These are phyloP conservation scores for Naganishia cerealis DNA, from an alignment of 1,284 basidiomycete genomes.

Conservation along the genomic window DNA sequence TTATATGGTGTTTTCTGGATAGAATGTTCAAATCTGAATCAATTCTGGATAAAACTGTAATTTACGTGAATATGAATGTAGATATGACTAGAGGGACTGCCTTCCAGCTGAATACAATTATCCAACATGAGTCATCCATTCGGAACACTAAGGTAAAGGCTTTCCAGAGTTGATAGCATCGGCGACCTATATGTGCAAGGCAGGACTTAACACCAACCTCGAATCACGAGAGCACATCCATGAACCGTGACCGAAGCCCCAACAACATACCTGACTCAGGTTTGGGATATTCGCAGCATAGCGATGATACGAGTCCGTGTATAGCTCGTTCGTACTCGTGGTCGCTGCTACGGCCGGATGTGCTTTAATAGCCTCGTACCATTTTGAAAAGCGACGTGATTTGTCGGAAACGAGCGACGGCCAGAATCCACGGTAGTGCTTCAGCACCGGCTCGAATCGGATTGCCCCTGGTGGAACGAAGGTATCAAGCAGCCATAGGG, in stretches of 20 bases:
- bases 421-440: slow-evolving; percentile 68
- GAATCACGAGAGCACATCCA: too few species aligned
- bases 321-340: slow-evolving; percentile 69
- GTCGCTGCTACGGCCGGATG: slow-evolving; percentile 69
- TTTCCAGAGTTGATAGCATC: slow-evolving; percentile 68
- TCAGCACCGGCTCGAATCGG: slow-evolving; percentile 65
- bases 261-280: slow-evolving; percentile 29
- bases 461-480: slow-evolving; percentile 61
- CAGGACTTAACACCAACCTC: too few species aligned
- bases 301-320: slow-evolving; percentile 75
- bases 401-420: slow-evolving; percentile 53
- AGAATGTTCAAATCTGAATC: too few species aligned
- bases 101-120: too few species aligned
- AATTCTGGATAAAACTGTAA: too few species aligned
- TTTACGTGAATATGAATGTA: too few species aligned
- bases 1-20: too few species aligned
- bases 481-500: background rate
- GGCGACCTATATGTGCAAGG: slow-evolving; percentile 58
- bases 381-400: slow-evolving; percentile 59
- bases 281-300: slow-evolving; percentile 42
- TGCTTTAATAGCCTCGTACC: slow-evolving; percentile 61
- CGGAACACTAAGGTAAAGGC: slow-evolving; percentile 64
- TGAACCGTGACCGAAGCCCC: background rate
- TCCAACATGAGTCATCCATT: too few species aligned
- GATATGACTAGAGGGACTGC: too few species aligned